Percentiles rank a stretch among this genome's conserved stretches.
phyloP scores from a whole-genome alignment of 371 early-diverging fungal species.

The Mucor racemosus region DNA sequence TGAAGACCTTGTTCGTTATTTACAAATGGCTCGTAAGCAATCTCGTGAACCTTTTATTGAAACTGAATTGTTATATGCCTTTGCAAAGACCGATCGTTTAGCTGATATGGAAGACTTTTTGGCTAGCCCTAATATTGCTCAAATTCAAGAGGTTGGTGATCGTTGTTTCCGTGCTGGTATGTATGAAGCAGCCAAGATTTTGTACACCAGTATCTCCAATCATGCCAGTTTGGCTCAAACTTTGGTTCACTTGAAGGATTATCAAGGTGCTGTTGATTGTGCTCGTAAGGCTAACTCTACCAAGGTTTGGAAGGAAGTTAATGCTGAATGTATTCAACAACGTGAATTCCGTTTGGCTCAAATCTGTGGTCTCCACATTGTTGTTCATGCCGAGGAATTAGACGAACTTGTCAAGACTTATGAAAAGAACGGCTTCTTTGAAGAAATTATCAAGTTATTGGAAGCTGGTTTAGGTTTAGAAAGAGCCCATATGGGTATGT shows the following conservation, averaged over 20 bases:
- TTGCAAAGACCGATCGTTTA: constrained; percentile 90
- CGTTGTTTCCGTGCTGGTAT: constrained; percentile 91
- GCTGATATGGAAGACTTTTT: constrained; percentile 94
- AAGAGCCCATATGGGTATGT: constrained; percentile 99
- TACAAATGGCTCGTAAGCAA: constrained; percentile 92
- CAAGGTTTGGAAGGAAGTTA: constrained; percentile 97
- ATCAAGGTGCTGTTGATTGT: constrained; percentile 96
- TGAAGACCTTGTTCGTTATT: constrained; percentile 90
- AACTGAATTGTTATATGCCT: constrained; percentile 92
- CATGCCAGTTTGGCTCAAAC: constrained; percentile 96
- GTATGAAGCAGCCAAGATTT: constrained; percentile 92
- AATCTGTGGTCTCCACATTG: constrained; percentile 94
- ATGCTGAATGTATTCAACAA: constrained; percentile 91
- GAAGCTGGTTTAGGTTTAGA: constrained; percentile 95
- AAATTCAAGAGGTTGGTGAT: constrained; percentile 92
- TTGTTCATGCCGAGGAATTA: constrained; percentile 97
- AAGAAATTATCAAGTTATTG: constrained; percentile 87
- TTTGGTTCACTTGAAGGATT: constrained; percentile 92
- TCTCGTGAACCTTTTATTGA: constrained; percentile 93
- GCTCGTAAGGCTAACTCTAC: constrained; percentile 97
- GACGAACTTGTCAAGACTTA: constrained; percentile 86
- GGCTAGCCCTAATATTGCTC: constrained; percentile 90
- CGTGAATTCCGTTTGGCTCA: constrained; percentile 96
- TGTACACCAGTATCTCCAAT: constrained; percentile 94
- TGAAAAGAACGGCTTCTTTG: constrained; percentile 87